phyloP scores from a whole-genome alignment of 257 asterid genomes.

The Coffea eugenioides region DNA sequence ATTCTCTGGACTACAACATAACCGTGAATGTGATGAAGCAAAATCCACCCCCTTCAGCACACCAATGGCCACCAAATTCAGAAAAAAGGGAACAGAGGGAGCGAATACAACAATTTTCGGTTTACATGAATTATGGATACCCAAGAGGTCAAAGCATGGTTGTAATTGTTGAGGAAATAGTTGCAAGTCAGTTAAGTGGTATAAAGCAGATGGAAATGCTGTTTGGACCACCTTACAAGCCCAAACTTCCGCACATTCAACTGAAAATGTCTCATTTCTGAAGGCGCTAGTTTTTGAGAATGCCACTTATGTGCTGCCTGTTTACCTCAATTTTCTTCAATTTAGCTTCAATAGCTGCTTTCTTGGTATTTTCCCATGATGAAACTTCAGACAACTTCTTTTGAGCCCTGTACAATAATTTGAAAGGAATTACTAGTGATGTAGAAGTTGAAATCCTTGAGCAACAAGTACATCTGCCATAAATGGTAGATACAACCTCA shows the following conservation, averaged over 20 bases:
- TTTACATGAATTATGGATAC: neutral
- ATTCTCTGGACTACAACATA: neutral
- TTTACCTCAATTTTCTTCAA: conserved; percentile 71
- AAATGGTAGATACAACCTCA: neutral
- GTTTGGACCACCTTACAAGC: neutral
- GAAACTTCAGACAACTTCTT: conserved; percentile 64
- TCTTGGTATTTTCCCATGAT: conserved; percentile 80
- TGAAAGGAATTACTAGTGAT: neutral
- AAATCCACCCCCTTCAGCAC: neutral
- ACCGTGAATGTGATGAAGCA: neutral
- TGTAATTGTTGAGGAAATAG: neutral
- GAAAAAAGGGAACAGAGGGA: neutral
- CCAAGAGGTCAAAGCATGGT: neutral
- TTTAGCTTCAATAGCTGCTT: conserved; percentile 63
- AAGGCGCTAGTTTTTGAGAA: neutral
- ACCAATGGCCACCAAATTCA: neutral
- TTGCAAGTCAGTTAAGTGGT: neutral
- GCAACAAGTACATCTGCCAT: neutral
- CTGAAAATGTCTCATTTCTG: neutral
- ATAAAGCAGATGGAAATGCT: neutral
- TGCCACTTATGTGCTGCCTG: neutral
- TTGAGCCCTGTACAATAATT: conserved; percentile 50
- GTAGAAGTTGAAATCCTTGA: neutral
- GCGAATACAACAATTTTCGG: neutral
- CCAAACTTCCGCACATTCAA: too few relatives aligned